These are phyloP conservation scores for Tulasnella sp. DNA, from an alignment of 768 basidiomycete species.

Conservation along the genomic window DNA sequence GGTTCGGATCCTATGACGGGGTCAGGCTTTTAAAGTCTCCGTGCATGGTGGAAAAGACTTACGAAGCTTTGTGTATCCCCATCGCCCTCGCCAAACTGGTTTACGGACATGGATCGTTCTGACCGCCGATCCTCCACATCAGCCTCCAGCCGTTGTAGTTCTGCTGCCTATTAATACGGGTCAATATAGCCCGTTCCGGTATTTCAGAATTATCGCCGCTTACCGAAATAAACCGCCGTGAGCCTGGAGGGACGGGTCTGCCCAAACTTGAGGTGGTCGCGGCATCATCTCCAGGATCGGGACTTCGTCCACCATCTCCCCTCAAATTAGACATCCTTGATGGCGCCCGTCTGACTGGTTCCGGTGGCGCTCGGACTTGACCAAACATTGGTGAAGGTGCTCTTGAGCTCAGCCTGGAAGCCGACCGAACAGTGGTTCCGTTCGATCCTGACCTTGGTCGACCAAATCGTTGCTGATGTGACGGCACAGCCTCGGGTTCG, in stretches of 20 bases:
- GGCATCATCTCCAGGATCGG: not conserved
- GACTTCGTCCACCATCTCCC: not conserved
- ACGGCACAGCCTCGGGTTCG: not conserved
- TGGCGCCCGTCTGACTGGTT: not conserved
- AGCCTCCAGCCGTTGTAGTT: constrained; percentile 52
- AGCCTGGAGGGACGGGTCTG: not conserved
- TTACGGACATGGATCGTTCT: constrained; percentile 35
- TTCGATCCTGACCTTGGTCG: constrained; percentile 9
- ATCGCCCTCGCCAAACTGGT: not conserved
- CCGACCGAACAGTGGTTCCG: not conserved
- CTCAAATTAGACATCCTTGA: not conserved
- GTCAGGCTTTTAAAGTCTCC: not conserved
- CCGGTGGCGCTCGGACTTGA: not conserved
- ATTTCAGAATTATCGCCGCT: not conserved
- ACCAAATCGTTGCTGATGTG: not conserved
- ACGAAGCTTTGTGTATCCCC: not conserved
- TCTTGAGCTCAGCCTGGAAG: constrained; percentile 2
- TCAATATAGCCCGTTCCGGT: not conserved
- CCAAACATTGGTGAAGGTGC: not conserved
- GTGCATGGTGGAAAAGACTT: too few species aligned
- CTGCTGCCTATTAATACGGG: constrained; percentile 44
- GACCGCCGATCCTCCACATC: constrained; percentile 63
- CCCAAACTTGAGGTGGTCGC: constrained; percentile 5
- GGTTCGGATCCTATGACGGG: not conserved
- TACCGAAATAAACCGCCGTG: constrained; percentile 17